These are phyloP conservation scores for Cymbopogon citratus DNA, from an alignment of 176 grass and related monocot genomes.

Conservation along the genomic window DNA sequence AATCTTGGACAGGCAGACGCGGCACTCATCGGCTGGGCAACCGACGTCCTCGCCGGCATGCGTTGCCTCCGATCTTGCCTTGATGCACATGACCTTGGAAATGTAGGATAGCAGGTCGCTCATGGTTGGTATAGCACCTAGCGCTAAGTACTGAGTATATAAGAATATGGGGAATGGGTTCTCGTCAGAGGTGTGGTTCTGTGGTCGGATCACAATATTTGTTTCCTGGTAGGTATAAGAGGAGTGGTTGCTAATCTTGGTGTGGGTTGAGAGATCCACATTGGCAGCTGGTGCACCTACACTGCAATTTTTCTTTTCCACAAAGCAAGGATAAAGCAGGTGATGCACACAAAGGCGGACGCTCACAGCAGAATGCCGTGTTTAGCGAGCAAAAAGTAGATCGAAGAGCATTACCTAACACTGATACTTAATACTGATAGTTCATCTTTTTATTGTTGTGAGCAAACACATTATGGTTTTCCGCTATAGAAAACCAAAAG, in stretches of 20 bases:
- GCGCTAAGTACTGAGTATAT: background rate
- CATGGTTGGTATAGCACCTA: constrained; percentile 32
- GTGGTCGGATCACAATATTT: constrained; percentile 36
- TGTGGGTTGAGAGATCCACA: constrained; percentile 36
- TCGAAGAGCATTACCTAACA: background rate
- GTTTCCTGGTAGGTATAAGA: constrained; percentile 31
- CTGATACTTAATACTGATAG: background rate
- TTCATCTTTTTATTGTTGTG: background rate
- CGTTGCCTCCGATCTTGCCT: constrained; percentile 20
- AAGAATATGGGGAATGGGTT: constrained; percentile 7
- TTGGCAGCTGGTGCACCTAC: constrained; percentile 69
- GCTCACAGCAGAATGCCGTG: background rate
- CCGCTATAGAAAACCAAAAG: too few species aligned
- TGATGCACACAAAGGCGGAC: background rate
- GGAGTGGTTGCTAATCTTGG: constrained; percentile 31
- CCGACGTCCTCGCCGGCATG: background rate
- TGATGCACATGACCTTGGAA: constrained; percentile 50
- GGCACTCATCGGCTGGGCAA: constrained; percentile 36
- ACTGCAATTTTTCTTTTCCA: constrained; percentile 28
- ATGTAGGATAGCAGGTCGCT: constrained; percentile 47
- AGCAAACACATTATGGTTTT: background rate
- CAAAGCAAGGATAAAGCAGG: constrained; percentile 34
- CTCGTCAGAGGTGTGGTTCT: background rate
- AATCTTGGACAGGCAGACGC: constrained; percentile 53
- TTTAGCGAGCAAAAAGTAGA: background rate